Conservation (phyloP, 768 basidiomycete genomes). For the Rossbeevera mucosa region DNA sequence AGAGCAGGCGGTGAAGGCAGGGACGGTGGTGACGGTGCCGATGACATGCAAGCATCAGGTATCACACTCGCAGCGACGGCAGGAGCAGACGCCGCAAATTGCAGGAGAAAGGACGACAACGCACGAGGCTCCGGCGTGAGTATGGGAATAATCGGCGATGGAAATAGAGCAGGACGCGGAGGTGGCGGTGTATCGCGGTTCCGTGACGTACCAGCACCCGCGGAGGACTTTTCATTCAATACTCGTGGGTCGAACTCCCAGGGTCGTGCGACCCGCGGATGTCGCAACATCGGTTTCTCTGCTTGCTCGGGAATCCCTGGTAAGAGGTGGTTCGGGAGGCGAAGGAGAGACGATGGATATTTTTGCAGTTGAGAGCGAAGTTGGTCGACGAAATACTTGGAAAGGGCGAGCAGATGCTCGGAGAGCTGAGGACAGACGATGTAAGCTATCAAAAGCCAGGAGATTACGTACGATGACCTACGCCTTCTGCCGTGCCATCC, state of each 20-base stretch:
- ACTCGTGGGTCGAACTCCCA: conserved; percentile 5
- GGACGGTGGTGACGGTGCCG: neutral
- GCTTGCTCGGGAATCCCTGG: neutral
- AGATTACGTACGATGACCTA: conserved; percentile 8
- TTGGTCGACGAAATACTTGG: conserved; percentile 30
- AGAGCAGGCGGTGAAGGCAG: neutral
- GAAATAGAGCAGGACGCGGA: conserved; percentile 4
- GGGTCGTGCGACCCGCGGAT: neutral
- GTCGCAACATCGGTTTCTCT: neutral
- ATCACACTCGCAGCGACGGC: neutral
- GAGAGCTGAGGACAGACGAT: conserved; percentile 28
- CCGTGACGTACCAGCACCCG: neutral
- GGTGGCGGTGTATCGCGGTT: neutral
- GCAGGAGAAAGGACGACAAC: conserved; percentile 60
- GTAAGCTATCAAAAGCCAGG: conserved; percentile 22
- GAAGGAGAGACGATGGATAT: conserved; percentile 24
- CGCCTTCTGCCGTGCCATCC: conserved; percentile 59
- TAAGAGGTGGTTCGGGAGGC: conserved; percentile 22
- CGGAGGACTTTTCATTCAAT: neutral
- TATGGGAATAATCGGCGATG: conserved; percentile 82
- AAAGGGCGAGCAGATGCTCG: conserved; percentile 19
- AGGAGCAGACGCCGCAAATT: conserved; percentile 7
- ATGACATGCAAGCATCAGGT: neutral
- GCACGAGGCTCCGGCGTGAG: conserved; percentile 72
- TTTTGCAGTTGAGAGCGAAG: conserved; percentile 29